Conservation (phyloP, 768 basidiomycete species). For the Tulasnella sp. region DNA sequence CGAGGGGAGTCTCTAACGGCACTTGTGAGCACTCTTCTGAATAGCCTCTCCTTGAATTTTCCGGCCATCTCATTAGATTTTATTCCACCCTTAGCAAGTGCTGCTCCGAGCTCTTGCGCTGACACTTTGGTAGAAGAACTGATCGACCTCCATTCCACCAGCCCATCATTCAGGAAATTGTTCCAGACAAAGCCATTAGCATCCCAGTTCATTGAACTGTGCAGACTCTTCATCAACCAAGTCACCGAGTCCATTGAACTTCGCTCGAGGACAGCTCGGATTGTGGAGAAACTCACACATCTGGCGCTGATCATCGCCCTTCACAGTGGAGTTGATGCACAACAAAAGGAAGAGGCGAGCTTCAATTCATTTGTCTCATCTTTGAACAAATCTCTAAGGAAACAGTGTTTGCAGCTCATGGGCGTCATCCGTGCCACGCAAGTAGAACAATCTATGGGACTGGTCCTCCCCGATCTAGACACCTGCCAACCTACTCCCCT, state of each 20-base stretch:
- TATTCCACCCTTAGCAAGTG: not conserved
- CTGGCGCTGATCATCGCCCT: slow-evolving; percentile 57
- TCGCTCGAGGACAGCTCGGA: slow-evolving; percentile 38
- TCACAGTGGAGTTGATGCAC: slow-evolving; percentile 47
- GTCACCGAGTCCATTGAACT: slow-evolving; percentile 32
- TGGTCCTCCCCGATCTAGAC: not conserved
- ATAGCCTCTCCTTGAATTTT: not conserved
- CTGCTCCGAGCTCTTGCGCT: slow-evolving; percentile 30
- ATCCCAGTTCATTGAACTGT: slow-evolving; percentile 54
- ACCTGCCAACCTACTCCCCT: not conserved
- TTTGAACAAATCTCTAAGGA: not conserved
- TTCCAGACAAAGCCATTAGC: slow-evolving; percentile 66
- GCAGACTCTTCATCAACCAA: slow-evolving; percentile 43
- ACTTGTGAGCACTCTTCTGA: not conserved
- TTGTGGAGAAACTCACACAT: slow-evolving; percentile 61
- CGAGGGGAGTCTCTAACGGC: no score
- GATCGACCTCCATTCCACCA: slow-evolving; percentile 55
- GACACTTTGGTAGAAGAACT: slow-evolving; percentile 59
- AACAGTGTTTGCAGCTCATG: not conserved
- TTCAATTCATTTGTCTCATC: not conserved
- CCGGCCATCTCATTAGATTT: not conserved
- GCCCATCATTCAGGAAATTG: slow-evolving; percentile 53
- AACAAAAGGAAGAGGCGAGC: slow-evolving; percentile 65
- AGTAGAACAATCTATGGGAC: not conserved
- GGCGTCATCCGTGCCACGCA: not conserved